phyloP scores from a whole-genome alignment of 2,329 filamentous ascomycete genomes.

The Pseudocercospora ulei region DNA sequence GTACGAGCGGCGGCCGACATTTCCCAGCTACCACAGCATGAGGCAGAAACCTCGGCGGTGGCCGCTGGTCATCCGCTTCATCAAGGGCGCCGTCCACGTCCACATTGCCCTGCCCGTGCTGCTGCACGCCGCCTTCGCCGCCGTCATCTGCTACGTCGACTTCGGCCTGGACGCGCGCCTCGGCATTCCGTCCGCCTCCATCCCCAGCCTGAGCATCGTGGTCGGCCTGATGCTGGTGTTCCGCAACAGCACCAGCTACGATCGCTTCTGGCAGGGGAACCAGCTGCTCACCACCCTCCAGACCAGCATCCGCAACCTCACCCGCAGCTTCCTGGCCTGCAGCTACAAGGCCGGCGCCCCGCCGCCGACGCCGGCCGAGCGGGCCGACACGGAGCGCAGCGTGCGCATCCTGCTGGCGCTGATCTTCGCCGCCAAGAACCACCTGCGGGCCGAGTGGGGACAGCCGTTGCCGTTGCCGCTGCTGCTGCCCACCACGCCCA shows the following conservation, averaged over 20 bases:
- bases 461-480: conserved; percentile 34
- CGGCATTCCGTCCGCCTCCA: conserved; percentile 50
- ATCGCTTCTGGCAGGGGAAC: conserved; percentile 50
- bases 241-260: conserved; percentile 55
- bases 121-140: conserved; percentile 50
- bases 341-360: conserved; percentile 30
- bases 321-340: conserved; percentile 48
- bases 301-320: conserved; percentile 52
- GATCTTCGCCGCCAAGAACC: conserved; percentile 55
- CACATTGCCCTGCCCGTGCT: conserved; percentile 50
- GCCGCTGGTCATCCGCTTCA: conserved; percentile 55
- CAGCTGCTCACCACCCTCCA: conserved; percentile 47
- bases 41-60: conserved; percentile 47
- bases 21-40: conserved; percentile 40
- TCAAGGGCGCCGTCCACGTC: conserved; percentile 54
- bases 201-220: conserved; percentile 55
- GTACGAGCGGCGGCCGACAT: too few relatives aligned
- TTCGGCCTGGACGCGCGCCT: conserved; percentile 38
- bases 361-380: conserved; percentile 39
- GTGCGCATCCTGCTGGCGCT: conserved; percentile 52
- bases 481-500: too few relatives aligned
- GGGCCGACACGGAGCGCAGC: conserved; percentile 49
- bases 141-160: conserved; percentile 51
- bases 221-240: conserved; percentile 60
- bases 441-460: conserved; percentile 54